phyloP scores from a whole-genome alignment of 169 alveolate genomes.

The Cryptosporidium parvum region DNA sequence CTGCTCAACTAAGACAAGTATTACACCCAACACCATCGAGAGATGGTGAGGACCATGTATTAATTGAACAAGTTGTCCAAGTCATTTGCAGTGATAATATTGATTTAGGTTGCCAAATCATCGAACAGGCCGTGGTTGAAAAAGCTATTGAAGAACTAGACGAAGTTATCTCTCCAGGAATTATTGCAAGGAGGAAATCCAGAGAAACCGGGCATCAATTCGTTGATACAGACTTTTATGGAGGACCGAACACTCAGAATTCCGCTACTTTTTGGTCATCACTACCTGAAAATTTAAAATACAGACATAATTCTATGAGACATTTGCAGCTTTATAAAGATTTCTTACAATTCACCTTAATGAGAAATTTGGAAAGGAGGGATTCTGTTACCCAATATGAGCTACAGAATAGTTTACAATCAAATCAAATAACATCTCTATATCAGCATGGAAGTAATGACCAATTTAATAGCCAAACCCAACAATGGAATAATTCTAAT shows the following conservation, averaged over 20 bases:
- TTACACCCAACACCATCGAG: conserved; percentile 80
- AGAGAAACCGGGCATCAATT: conserved; percentile 71
- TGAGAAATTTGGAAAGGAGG: conserved; percentile 50
- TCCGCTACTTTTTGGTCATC: conserved; percentile 41
- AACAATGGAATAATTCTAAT: conserved; percentile 8
- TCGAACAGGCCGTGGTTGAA: conserved; percentile 94
- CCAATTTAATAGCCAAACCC: conserved; percentile 6
- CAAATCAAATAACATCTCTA: conserved; percentile 7
- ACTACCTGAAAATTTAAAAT: conserved; percentile 52
- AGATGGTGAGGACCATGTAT: conserved; percentile 88
- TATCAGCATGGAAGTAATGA: conserved; percentile 25
- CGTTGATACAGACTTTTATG: conserved; percentile 61
- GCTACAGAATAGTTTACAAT: not conserved
- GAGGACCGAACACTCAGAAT: conserved; percentile 65
- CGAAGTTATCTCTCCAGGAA: conserved; percentile 69
- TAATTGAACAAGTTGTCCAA: conserved; percentile 90
- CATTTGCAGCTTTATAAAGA: conserved; percentile 70
- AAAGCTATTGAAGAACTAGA: conserved; percentile 91
- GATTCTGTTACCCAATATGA: conserved; percentile 37
- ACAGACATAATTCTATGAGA: conserved; percentile 56
- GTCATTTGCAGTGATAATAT: conserved; percentile 92
- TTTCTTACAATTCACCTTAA: conserved; percentile 25
- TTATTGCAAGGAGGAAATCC: conserved; percentile 42
- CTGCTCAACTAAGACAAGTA: conserved; percentile 90
- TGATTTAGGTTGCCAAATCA: conserved; percentile 93